These are phyloP conservation scores for Chamaecyparis obtusa DNA, from an alignment of 75 land plant species.

Conservation along the genomic window DNA sequence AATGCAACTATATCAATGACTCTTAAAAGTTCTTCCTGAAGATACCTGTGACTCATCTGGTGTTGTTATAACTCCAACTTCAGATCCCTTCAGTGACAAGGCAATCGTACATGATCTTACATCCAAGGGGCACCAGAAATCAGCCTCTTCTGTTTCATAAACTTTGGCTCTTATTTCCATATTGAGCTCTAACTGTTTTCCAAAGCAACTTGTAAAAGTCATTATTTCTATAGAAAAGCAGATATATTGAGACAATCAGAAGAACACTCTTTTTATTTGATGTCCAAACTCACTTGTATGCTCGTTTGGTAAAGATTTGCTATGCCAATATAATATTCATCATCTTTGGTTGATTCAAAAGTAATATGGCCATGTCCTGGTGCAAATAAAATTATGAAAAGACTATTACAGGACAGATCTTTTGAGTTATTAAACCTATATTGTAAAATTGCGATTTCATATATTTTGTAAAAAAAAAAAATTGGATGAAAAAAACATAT, in stretches of 20 bases:
- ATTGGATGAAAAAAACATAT: background rate
- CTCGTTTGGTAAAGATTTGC: slow-evolving; percentile 25
- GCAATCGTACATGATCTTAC: slow-evolving; percentile 13
- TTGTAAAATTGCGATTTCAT: background rate
- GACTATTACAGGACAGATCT: background rate
- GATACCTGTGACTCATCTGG: slow-evolving; percentile 27
- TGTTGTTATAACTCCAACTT: slow-evolving; percentile 17
- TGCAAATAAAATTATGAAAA: background rate
- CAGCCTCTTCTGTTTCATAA: slow-evolving; percentile 10
- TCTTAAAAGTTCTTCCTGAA: background rate
- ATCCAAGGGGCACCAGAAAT: slow-evolving; percentile 16
- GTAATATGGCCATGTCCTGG: slow-evolving; percentile 19
- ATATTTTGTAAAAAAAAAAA: background rate
- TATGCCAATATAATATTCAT: slow-evolving; percentile 26
- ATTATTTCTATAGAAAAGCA: background rate
- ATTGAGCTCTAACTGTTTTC: slow-evolving; percentile 8
- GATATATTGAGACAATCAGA: background rate
- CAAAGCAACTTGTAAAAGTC: background rate
- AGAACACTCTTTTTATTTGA: background rate
- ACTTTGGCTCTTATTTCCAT: slow-evolving; percentile 15
- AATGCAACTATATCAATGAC: background rate
- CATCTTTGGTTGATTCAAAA: slow-evolving; percentile 18
- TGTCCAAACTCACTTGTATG: slow-evolving; percentile 17
- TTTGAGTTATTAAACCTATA: background rate
- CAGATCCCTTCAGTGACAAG: slow-evolving; percentile 14